These are phyloP conservation scores for Cordyceps tenuipes DNA, from an alignment of 2,329 filamentous ascomycete genomes.

Conservation along the genomic window DNA sequence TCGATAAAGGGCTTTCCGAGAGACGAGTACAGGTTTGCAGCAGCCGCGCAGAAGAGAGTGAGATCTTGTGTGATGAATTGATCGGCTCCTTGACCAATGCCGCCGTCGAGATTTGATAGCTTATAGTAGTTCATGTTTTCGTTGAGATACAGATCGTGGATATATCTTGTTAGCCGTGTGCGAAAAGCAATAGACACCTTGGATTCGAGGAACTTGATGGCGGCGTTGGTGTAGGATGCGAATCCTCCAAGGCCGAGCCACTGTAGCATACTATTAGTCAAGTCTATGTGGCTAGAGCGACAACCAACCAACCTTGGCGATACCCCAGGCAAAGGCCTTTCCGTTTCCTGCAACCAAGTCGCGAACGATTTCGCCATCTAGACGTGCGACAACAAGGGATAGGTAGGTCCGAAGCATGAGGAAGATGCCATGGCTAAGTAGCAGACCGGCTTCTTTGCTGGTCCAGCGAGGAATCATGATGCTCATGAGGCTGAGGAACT, in stretches of 20 bases:
- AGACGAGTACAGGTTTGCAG: constrained; percentile 88
- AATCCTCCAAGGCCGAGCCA: constrained; percentile 93
- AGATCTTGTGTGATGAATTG: constrained; percentile 98
- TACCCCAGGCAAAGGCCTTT: constrained; percentile 76
- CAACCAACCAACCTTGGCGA: constrained; percentile 55
- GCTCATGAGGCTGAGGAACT: constrained; percentile 90
- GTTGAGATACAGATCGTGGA: constrained; percentile 93
- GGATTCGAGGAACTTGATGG: constrained; percentile 97
- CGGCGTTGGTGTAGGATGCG: constrained; percentile 94
- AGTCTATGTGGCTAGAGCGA: not conserved
- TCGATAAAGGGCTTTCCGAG: constrained; percentile 98
- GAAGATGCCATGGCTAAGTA: constrained; percentile 84
- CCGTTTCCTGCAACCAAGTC: constrained; percentile 95
- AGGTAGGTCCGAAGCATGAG: constrained; percentile 88
- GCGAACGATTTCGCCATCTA: constrained; percentile 93
- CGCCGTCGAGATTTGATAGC: constrained; percentile 83
- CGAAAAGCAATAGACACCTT: constrained; percentile 98
- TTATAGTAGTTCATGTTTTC: constrained; percentile 96
- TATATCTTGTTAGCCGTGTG: constrained; percentile 88
- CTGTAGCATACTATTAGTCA: constrained; percentile 22
- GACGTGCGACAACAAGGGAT: constrained; percentile 80
- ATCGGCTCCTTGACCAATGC: constrained; percentile 83
- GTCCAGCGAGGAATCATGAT: constrained; percentile 96
- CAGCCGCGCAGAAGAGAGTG: constrained; percentile 87
- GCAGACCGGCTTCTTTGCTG: constrained; percentile 87